phyloP scores from a whole-genome alignment of 345 rosid genomes.

The Corymbia maculata region DNA sequence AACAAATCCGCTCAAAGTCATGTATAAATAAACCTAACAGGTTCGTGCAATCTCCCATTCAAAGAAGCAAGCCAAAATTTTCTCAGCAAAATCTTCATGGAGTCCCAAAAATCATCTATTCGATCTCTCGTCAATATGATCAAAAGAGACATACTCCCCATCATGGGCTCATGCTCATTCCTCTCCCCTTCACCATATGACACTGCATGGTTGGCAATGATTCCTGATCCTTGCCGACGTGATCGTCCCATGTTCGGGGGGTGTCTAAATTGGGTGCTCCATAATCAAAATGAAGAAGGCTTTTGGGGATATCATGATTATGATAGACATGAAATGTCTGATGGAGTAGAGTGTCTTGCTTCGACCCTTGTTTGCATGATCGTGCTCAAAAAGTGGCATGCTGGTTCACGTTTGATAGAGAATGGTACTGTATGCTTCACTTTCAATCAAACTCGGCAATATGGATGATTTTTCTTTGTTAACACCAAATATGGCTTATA shows the following conservation, averaged over 20 bases:
- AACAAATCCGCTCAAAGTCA: not conserved
- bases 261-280: conserved; percentile 50
- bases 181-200: conserved; percentile 48
- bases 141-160: conserved; percentile 7
- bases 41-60: not conserved
- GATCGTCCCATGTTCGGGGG: conserved; percentile 34
- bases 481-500: not conserved
- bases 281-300: conserved; percentile 37
- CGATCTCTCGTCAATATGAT: conserved; percentile 13
- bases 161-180: conserved; percentile 13
- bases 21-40: not conserved
- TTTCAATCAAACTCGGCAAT: not conserved
- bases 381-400: conserved; percentile 42
- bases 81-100: not conserved
- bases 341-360: conserved; percentile 21
- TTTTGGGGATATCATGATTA: conserved; percentile 32
- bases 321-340: not conserved
- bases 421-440: conserved; percentile 13
- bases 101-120: not conserved
- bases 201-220: conserved; percentile 53
- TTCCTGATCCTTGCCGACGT: conserved; percentile 8
- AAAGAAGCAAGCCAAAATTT: not conserved
- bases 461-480: not conserved
- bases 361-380: conserved; percentile 41
- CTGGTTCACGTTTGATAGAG: not conserved